These are phyloP conservation scores for Botryotinia narcissicola DNA, from an alignment of 2,329 filamentous ascomycete species.

Conservation along the genomic window DNA sequence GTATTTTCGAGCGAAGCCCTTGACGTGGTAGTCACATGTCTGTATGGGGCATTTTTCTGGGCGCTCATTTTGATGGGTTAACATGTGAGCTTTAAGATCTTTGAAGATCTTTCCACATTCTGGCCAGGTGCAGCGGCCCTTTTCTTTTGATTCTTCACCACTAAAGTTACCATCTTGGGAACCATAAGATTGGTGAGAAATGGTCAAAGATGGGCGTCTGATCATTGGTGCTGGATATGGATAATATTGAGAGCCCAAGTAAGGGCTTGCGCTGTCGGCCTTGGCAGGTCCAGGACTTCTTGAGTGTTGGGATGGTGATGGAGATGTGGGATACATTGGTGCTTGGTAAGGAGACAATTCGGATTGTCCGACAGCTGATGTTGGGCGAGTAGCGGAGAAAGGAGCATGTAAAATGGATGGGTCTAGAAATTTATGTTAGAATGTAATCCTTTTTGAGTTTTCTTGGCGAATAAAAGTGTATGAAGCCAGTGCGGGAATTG, in stretches of 20 bases:
- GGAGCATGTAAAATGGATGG: conserved; percentile 38
- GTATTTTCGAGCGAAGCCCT: conserved; percentile 95
- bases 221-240: conserved; percentile 32
- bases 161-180: conserved; percentile 37
- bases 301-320: conserved; percentile 35
- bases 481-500: conserved; percentile 31
- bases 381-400: conserved; percentile 30
- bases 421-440: conserved; percentile 35
- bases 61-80: conserved; percentile 90
- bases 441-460: conserved; percentile 13
- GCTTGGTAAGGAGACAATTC: conserved; percentile 34
- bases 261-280: conserved; percentile 37
- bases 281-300: conserved; percentile 34
- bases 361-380: conserved; percentile 30
- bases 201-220: conserved; percentile 31
- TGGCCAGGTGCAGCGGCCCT: conserved; percentile 51
- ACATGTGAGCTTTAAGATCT: conserved; percentile 81
- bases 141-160: conserved; percentile 37
- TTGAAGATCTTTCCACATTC: conserved; percentile 61
- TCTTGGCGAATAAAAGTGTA: conserved; percentile 2
- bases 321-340: conserved; percentile 36
- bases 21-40: conserved; percentile 89
- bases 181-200: conserved; percentile 34
- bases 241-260: conserved; percentile 34
- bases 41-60: conserved; percentile 95